phyloP scores from a whole-genome alignment of 768 basidiomycete species.

The Daedaleopsis nitida region DNA sequence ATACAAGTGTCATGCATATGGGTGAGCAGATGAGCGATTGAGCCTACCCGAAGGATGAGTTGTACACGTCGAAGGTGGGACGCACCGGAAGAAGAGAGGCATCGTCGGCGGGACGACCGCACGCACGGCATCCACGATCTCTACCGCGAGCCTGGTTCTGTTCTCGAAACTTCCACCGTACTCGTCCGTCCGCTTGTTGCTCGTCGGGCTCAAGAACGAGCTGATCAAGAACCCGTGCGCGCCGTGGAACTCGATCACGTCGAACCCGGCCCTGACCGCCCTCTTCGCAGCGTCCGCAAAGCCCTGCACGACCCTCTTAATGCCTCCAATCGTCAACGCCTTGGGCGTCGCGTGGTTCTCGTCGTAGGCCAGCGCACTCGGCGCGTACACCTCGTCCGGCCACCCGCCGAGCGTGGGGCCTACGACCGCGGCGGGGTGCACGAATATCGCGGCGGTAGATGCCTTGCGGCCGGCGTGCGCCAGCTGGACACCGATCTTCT shows the following conservation, averaged over 20 bases:
- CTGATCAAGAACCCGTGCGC: constrained; percentile 28
- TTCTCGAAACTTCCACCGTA: constrained; percentile 52
- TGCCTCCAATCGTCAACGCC: constrained; percentile 38
- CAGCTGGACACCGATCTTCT: constrained; percentile 73
- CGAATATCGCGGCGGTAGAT: constrained; percentile 61
- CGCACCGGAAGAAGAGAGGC: constrained; percentile 71
- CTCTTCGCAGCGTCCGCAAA: constrained; percentile 34
- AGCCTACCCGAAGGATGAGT: background rate
- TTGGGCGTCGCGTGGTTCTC: constrained; percentile 37
- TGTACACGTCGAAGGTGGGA: background rate
- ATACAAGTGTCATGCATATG: background rate
- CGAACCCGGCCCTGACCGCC: constrained; percentile 37
- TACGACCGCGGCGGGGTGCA: constrained; percentile 45
- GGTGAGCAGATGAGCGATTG: background rate
- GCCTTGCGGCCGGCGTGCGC: constrained; percentile 77
- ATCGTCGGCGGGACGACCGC: constrained; percentile 55
- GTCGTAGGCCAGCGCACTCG: constrained; percentile 40
- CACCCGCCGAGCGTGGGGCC: constrained; percentile 41
- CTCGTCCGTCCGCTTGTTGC: constrained; percentile 45
- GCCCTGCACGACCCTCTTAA: constrained; percentile 40
- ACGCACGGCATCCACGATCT: constrained; percentile 43
- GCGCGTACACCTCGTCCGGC: constrained; percentile 27
- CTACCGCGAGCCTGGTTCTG: constrained; percentile 41
- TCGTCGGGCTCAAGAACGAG: constrained; percentile 41
- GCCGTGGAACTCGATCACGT: constrained; percentile 27